Evolutionary conservation across 345 rosid species (phyloP).

Genomic region (Pugionium dolabratum): DNA sequence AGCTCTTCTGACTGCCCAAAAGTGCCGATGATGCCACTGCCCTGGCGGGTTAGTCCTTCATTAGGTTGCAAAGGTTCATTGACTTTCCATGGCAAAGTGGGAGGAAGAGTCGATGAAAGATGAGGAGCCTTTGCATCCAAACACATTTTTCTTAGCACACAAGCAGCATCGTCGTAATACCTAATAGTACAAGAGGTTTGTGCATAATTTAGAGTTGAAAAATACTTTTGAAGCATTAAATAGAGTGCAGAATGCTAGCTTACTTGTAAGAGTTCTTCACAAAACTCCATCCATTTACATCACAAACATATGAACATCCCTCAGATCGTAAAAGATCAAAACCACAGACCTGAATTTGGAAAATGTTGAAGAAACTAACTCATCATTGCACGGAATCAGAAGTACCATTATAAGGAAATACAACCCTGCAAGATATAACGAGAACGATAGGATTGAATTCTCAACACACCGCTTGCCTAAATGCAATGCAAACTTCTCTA

Average conservation of each 20-base stretch:
- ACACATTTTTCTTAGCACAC: conserved; percentile 95
- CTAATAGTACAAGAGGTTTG: conserved; percentile 44
- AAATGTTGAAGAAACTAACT: conserved; percentile 15
- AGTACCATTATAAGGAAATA: background rate
- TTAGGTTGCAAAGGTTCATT: conserved; percentile 75
- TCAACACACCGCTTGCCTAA: conserved; percentile 83
- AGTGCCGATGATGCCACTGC: conserved; percentile 93
- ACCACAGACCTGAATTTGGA: conserved; percentile 82
- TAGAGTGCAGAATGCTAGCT: conserved; percentile 36
- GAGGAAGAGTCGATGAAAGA: conserved; percentile 88
- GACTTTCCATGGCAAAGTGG: conserved; percentile 89
- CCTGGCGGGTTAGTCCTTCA: conserved; percentile 94
- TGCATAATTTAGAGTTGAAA: conserved; percentile 12
- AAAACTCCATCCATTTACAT: conserved; percentile 99
- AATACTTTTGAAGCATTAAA: background rate
- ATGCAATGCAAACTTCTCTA: conserved; percentile 93
- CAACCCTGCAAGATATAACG: conserved; percentile 19
- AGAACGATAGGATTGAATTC: conserved; percentile 24
- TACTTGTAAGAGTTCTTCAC: conserved; percentile 99
- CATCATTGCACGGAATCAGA: background rate
- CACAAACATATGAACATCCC: conserved; percentile 97
- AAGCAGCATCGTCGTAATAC: conserved; percentile 99
- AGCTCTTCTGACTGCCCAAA: conserved; percentile 97
- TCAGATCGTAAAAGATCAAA: conserved; percentile 97
- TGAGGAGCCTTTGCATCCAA: conserved; percentile 99